phyloP scores from a whole-genome alignment of 805 yeast genomes.

The Wickerhamiella hasegawae region DNA sequence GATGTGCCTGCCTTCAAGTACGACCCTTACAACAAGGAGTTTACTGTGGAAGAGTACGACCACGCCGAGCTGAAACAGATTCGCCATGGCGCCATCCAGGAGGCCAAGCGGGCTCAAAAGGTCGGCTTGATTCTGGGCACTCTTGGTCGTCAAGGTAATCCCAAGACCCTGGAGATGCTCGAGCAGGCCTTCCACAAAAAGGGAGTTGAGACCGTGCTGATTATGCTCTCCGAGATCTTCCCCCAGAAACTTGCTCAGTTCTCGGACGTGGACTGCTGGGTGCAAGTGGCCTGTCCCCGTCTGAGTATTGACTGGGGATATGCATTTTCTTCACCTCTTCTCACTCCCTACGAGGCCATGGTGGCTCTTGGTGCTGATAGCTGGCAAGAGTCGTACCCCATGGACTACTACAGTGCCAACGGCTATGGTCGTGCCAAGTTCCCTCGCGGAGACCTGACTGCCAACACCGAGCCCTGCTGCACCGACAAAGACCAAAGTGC shows the following conservation, averaged over 20 bases:
- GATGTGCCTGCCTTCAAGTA: constrained; percentile 80
- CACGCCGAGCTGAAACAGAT: constrained; percentile 67
- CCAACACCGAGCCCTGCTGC: not conserved
- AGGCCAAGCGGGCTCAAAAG: constrained; percentile 43
- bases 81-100: constrained; percentile 54
- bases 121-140: constrained; percentile 86
- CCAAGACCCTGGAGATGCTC: constrained; percentile 53
- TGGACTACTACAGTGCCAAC: constrained; percentile 84
- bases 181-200: constrained; percentile 35
- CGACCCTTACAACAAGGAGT: constrained; percentile 86
- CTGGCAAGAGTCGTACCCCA: constrained; percentile 50
- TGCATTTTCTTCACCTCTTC: constrained; percentile 78
- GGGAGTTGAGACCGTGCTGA: constrained; percentile 61
- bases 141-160: constrained; percentile 87
- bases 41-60: constrained; percentile 78
- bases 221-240: constrained; percentile 80
- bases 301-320: constrained; percentile 97
- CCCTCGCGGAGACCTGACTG: constrained; percentile 26
- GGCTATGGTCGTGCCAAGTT: constrained; percentile 83
- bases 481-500: too few species aligned
- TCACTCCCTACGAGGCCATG: constrained; percentile 95
- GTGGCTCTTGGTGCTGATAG: constrained; percentile 61
- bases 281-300: constrained; percentile 96
- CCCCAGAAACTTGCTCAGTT: constrained; percentile 86
- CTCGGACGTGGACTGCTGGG: constrained; percentile 85